Evolutionary conservation across 2,329 filamentous ascomycete genomes (phyloP), one percentile per base, ranked within the genome.

Genomic region (Arthroderma uncinatum): DNA sequence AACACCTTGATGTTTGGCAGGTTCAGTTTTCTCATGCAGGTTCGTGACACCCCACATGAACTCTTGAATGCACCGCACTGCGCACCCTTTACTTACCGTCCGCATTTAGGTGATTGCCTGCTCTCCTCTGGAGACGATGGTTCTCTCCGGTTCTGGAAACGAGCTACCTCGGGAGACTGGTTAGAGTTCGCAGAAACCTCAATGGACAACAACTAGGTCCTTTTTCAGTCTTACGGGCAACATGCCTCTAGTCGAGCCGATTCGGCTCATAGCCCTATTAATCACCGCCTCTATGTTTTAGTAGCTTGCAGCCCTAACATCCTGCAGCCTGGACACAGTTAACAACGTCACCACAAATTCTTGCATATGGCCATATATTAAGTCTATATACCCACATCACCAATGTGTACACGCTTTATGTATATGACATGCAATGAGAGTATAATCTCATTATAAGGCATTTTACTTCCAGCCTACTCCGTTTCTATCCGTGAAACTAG

Each of bases 1-100:
- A 69, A 52, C 73, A 74, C 63, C 62, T 73, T n/a, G 72, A 74
- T 62, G 71, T 74, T 30, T 74, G 73, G 73, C 71, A 74, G 58
- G 71, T 74, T 6, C 69, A 73, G 42, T 74, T 74, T 57, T 74
- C 73, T 2, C 71, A 71, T 59, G 67, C 73, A 44, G 73, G 72
- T 74, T 57, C 64, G 67, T 63, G 7, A 19, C 37, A 7, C 55
- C 14, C 21, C 25, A 14, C 7, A 23, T 34, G 9, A 1, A 40
- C 30, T 5, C 30, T 33, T 33, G 6, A 10, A 33, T 33, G 19
- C 25, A 25, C 12, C 2, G 16, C 16, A 39, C 16, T 23, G 12
- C 44, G 23, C 28, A 21, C 8, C 10, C 25, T 30, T 28, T 14
- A 25, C 34, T 21, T 57, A 2, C 14, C 56, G 30, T 36, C 1